Percentiles rank a stretch among this genome's conserved stretches.
Conservation (phyloP, 768 basidiomycete species). For the Boletellus sp. region DNA sequence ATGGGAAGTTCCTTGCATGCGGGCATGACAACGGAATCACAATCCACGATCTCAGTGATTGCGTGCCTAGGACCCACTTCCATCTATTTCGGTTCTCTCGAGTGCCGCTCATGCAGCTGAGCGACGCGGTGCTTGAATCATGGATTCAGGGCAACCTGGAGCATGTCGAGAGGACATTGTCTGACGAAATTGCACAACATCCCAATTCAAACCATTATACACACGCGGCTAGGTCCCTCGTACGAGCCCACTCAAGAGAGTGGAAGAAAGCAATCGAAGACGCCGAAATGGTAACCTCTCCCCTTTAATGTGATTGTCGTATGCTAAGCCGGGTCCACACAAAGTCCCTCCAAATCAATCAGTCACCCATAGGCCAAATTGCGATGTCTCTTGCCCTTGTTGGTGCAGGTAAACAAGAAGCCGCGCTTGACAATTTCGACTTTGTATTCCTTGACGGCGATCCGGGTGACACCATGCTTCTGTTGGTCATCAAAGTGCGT, state of each 20-base stretch:
- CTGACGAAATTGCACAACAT: neutral
- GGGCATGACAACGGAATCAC: neutral
- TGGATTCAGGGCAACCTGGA: neutral
- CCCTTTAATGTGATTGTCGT: too few relatives aligned
- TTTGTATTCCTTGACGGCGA: neutral
- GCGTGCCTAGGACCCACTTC: constrained; percentile 1
- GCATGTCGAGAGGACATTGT: neutral
- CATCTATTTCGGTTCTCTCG: neutral
- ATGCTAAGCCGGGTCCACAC: neutral
- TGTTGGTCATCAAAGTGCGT: neutral
- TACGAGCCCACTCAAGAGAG: neutral
- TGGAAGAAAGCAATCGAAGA: neutral
- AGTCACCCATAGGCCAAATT: neutral
- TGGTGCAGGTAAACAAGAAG: neutral
- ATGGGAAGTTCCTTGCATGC: constrained; percentile 9
- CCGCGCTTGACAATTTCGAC: neutral
- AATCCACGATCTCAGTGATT: neutral
- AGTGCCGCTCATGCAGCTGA: neutral
- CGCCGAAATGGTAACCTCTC: neutral
- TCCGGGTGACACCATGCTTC: neutral
- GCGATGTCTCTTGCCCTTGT: neutral
- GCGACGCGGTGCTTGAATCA: neutral
- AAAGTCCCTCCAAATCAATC: neutral
- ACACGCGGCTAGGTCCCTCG: neutral
- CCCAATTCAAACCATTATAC: neutral